phyloP scores from a whole-genome alignment of 2,329 filamentous ascomycete species.

The Penicillium sp. region DNA sequence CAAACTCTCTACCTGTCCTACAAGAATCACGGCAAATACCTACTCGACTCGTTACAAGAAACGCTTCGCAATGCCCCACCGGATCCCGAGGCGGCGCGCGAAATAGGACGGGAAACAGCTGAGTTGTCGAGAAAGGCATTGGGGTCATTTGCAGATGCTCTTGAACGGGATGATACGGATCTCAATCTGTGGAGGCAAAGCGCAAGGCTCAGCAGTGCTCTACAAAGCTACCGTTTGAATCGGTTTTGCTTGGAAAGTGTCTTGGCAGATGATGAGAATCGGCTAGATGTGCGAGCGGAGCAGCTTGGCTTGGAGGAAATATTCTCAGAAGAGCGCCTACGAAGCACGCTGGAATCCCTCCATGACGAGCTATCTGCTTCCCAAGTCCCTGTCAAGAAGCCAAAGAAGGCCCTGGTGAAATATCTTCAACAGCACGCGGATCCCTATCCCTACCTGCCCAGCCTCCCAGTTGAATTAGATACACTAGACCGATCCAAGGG shows the following conservation, averaged over 20 bases:
- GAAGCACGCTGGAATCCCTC: slow-evolving; percentile 49
- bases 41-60: slow-evolving; percentile 69
- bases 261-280: slow-evolving; percentile 59
- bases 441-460: slow-evolving; percentile 50
- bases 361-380: slow-evolving; percentile 56
- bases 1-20: slow-evolving; percentile 90
- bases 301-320: slow-evolving; percentile 59
- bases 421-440: slow-evolving; percentile 55
- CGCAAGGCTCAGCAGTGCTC: slow-evolving; percentile 55
- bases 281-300: slow-evolving; percentile 52
- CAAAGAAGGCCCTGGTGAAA: slow-evolving; percentile 52
- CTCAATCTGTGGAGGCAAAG: slow-evolving; percentile 62
- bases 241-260: slow-evolving; percentile 64
- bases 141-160: slow-evolving; percentile 57
- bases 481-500: slow-evolving; percentile 29
- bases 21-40: slow-evolving; percentile 92
- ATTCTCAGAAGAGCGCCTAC: slow-evolving; percentile 53
- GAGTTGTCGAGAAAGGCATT: slow-evolving; percentile 46
- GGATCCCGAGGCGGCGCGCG: slow-evolving; percentile 16
- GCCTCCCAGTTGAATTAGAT: slow-evolving; percentile 31
- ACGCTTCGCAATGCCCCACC: slow-evolving; percentile 34
- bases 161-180: slow-evolving; percentile 64
- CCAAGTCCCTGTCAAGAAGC: slow-evolving; percentile 50
- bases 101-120: slow-evolving; percentile 24
- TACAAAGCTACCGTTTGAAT: slow-evolving; percentile 58